phyloP scores from a whole-genome alignment of 23 red algal genomes.

The Gracilariopsis chorda region DNA sequence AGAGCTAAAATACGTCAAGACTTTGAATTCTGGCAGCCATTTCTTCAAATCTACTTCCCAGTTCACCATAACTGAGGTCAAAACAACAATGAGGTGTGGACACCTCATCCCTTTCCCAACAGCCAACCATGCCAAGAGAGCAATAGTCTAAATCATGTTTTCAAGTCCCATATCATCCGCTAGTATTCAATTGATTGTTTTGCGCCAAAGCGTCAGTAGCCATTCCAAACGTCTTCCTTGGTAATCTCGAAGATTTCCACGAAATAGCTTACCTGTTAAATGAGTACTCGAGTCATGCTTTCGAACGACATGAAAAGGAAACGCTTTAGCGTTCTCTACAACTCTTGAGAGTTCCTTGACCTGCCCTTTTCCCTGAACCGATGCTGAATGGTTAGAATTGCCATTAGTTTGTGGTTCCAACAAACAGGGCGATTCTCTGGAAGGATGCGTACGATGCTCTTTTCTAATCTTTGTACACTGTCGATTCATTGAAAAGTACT shows the following conservation, averaged over 20 bases:
- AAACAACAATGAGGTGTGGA: conserved; percentile 86
- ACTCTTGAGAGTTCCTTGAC: too few species aligned
- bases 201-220: conserved; percentile 72
- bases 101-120: conserved; percentile 65
- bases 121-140: conserved; percentile 76
- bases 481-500: too few species aligned
- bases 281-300: too few species aligned
- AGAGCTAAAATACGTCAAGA: conserved; percentile 72
- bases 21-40: conserved; percentile 78
- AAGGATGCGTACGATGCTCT: too few species aligned
- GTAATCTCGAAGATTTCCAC: conserved; percentile 66
- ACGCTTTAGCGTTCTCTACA: too few species aligned
- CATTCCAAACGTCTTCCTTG: conserved; percentile 76
- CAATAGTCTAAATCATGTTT: conserved; percentile 90
- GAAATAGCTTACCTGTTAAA: conserved; percentile 42
- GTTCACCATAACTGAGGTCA: conserved; percentile 86
- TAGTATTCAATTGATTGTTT: conserved; percentile 83
- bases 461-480: too few species aligned
- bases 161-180: conserved; percentile 97
- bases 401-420: too few species aligned
- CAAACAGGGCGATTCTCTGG: too few species aligned
- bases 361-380: too few species aligned
- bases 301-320: too few species aligned
- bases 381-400: too few species aligned
- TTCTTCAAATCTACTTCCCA: conserved; percentile 97